Evolutionary conservation across 768 basidiomycete genomes (phyloP).

Genomic region (Leccinum variicolor): DNA sequence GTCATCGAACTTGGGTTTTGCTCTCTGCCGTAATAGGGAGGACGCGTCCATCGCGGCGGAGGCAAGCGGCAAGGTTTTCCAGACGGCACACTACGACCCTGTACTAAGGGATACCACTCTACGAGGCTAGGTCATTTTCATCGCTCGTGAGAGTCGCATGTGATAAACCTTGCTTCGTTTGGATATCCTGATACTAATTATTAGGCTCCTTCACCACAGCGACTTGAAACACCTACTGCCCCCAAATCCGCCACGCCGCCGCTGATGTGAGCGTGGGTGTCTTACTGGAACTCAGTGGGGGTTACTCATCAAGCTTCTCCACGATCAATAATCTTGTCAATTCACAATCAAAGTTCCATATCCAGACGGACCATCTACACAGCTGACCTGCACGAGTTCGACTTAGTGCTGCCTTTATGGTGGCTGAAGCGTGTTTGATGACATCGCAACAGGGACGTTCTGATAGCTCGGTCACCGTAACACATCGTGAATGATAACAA

Average conservation of each 20-base stretch:
- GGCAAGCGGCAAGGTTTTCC: background rate
- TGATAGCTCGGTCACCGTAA: background rate
- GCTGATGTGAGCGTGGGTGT: background rate
- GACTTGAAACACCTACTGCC: background rate
- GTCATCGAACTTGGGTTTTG: background rate
- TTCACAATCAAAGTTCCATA: background rate
- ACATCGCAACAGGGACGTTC: background rate
- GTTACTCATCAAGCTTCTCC: background rate
- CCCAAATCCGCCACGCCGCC: background rate
- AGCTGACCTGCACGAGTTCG: background rate
- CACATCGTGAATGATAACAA: background rate
- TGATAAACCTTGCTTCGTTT: background rate
- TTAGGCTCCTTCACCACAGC: background rate
- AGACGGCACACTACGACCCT: background rate
- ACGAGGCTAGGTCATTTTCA: background rate
- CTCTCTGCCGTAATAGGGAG: background rate
- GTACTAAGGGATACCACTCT: background rate
- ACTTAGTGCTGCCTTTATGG: background rate
- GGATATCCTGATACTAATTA: background rate
- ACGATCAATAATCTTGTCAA: background rate
- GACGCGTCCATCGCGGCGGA: background rate
- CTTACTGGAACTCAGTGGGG: background rate
- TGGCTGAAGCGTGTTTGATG: background rate
- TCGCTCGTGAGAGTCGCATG: background rate
- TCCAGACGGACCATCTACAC: background rate